A percentile compares a stretch with the other conserved stretches of the same genome.
These are phyloP conservation scores for Leucogyrophana mollusca DNA, from an alignment of 768 basidiomycete species.

Conservation along the genomic window DNA sequence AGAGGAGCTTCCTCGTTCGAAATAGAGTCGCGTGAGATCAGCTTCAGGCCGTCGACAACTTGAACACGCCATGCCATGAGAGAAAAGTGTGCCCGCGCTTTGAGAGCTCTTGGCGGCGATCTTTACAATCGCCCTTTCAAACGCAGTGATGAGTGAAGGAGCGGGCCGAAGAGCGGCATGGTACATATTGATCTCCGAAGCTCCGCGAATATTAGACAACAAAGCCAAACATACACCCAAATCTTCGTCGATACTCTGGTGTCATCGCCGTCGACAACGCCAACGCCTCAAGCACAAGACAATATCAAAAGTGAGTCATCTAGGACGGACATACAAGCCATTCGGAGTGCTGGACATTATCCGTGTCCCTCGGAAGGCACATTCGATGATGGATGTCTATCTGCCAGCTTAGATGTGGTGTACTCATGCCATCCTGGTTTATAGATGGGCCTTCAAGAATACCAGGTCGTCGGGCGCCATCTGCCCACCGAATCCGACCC, in stretches of 20 bases:
- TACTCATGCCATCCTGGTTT: constrained; percentile 12
- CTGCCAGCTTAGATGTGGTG: constrained; percentile 17
- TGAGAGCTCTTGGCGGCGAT: too few relatives aligned
- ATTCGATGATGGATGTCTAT: constrained; percentile 30
- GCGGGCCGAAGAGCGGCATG: too few relatives aligned
- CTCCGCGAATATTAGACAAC: constrained; percentile 7
- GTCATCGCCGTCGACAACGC: constrained; percentile 25
- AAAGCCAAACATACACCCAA: constrained; percentile 23
- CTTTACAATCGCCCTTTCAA: too few relatives aligned
- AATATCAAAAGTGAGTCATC: constrained; percentile 27
- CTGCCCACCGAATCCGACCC: constrained; percentile 92
- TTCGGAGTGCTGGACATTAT: not conserved
- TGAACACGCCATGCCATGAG: too few relatives aligned
- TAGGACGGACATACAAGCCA: not conserved
- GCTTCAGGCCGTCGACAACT: too few relatives aligned
- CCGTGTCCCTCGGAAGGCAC: not conserved
- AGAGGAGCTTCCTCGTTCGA: too few relatives aligned
- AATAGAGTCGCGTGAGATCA: too few relatives aligned
- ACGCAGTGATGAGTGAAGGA: too few relatives aligned
- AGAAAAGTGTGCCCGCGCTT: too few relatives aligned
- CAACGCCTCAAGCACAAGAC: constrained; percentile 24
- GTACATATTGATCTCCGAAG: too few relatives aligned
- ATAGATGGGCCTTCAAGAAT: constrained; percentile 85
- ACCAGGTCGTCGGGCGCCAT: constrained; percentile 96
- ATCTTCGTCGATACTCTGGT: constrained; percentile 3